phyloP scores from a whole-genome alignment of 2,329 filamentous ascomycete species.

The Fusarium pseudocircinatum region DNA sequence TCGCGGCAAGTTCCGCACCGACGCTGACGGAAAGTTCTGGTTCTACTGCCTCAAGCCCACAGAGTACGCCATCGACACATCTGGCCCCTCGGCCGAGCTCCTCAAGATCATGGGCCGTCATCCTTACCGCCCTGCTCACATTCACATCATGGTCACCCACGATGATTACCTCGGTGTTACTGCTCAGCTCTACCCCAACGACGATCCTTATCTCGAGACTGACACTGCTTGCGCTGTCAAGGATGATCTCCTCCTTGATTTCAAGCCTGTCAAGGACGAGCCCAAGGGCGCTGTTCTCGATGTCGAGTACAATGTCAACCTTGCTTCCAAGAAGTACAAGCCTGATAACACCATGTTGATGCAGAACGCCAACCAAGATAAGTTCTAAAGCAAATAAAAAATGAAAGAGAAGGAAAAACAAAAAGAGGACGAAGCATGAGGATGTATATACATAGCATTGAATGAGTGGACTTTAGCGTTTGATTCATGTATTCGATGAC shows the following conservation, averaged over 20 bases:
- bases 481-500: slow-evolving; percentile 10
- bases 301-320: slow-evolving; percentile 55
- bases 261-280: slow-evolving; percentile 56
- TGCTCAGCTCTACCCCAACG: slow-evolving; percentile 79
- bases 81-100: slow-evolving; percentile 60
- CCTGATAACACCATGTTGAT: slow-evolving; percentile 40
- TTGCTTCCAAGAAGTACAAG: slow-evolving; percentile 58
- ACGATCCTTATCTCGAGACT: slow-evolving; percentile 68
- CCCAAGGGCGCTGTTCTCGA: slow-evolving; percentile 50
- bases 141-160: slow-evolving; percentile 65
- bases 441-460: slow-evolving; percentile 7
- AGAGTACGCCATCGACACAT: slow-evolving; percentile 75
- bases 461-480: slow-evolving; percentile 21
- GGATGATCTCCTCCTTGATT: slow-evolving; percentile 61
- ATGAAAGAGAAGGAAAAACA: background rate
- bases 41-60: slow-evolving; percentile 82
- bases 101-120: slow-evolving; percentile 59
- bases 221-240: slow-evolving; percentile 64
- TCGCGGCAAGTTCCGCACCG: slow-evolving; percentile 77
- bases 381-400: slow-evolving; percentile 30
- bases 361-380: slow-evolving; percentile 44
- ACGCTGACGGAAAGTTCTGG: slow-evolving; percentile 74
- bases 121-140: slow-evolving; percentile 60
- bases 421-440: background rate
- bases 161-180: slow-evolving; percentile 76